Evolutionary conservation across 192 early-diverging fungal genomes (phyloP), one percentile per base, ranked within the genome.

Genomic region (Linnemannia zychae): DNA sequence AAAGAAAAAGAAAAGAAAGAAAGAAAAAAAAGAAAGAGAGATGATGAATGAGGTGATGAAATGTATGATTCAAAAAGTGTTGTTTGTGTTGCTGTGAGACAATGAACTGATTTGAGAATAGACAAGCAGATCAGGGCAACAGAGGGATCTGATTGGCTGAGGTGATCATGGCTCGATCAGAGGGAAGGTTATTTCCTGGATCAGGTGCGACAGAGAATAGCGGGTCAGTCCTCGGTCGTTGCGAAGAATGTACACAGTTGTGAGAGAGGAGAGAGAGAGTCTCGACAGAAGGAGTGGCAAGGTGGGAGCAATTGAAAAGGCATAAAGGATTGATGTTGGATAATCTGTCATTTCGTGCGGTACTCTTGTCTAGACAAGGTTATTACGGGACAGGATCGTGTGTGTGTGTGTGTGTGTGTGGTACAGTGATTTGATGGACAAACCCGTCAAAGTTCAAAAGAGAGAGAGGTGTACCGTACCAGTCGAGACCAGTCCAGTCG

Each of bases 141-240:
- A 37, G 57, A 7, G n/a, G 53, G 3, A 34, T 13, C 40, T 84
- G 82, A 84, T 84, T 84, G 76, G 82, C 82, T 65, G 76, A 9
- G 12, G 22, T 16, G 31, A 68, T 16, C 34, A 76, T 82, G 80
- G 76, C 72, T 67, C 76, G 82, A 84, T 84, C n/a, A 16, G 24
- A 18, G 11, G 24, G 9, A 57, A 46, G 20, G 13, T 6, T 63
- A 63, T 31, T 31, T 63, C 12, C 15, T 3, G 57, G 11, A n/a
- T 63, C 57, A 63, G 24, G 57, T 63, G 57, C 24, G 24, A 7
- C 57, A 3, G 28, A 16, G 3, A 31, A 63, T 63, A 63, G 11
- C 11, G 57, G 11, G 28, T 31, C 4, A 44, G 3, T 44, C 4
- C 40, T 44, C 15, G 24, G 7, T 2, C 28, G 52, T 22, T 52